These are phyloP conservation scores for Penicillium sp. DNA, from an alignment of 2,329 filamentous ascomycete species.

Conservation along the genomic window DNA sequence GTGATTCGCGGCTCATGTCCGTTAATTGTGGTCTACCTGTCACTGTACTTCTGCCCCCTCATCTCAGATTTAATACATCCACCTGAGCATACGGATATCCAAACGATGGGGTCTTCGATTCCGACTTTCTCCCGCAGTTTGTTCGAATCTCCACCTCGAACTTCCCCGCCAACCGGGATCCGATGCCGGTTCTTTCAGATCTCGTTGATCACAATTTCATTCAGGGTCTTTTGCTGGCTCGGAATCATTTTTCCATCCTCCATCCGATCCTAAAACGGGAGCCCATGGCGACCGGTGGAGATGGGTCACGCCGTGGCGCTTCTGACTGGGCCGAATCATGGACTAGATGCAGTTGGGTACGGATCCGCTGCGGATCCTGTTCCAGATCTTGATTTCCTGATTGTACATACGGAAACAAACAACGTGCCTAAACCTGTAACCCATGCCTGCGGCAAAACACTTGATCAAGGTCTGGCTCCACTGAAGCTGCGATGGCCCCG, in stretches of 20 bases:
- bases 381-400: constrained; percentile 2
- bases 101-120: background rate
- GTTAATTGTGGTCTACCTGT: background rate
- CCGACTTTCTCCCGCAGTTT: background rate
- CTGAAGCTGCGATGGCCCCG: background rate
- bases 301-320: background rate
- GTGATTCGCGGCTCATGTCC: background rate
- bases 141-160: constrained; percentile 3
- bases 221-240: background rate
- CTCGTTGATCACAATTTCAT: constrained; percentile 18
- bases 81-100: background rate
- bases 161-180: constrained; percentile 4
- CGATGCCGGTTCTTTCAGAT: constrained; percentile 4
- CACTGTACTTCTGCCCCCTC: background rate
- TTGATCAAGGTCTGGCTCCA: background rate
- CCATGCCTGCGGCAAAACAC: background rate
- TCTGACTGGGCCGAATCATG: background rate
- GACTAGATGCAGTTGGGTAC: background rate
- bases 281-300: background rate
- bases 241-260: background rate
- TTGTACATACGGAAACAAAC: background rate
- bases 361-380: background rate
- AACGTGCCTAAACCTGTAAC: background rate
- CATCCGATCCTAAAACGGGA: background rate
- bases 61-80: background rate